phyloP scores from a whole-genome alignment of 2,329 filamentous ascomycete species.

The Phialophora chinensis region DNA sequence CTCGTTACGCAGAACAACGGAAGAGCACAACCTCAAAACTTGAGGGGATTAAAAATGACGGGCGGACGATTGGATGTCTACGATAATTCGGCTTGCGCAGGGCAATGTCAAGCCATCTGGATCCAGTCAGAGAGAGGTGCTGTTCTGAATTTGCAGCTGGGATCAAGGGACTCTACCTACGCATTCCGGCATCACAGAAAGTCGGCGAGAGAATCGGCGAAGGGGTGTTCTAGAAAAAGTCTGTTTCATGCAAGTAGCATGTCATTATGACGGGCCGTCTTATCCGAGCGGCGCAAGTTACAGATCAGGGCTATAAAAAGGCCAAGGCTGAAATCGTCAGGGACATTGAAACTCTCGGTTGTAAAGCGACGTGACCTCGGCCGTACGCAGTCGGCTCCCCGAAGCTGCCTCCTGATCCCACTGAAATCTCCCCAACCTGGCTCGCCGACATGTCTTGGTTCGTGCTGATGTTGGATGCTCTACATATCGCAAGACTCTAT shows the following conservation, averaged over 20 bases:
- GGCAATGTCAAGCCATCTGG: not conserved
- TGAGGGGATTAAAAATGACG: not conserved
- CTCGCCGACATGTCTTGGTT: not conserved
- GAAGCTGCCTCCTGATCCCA: not conserved
- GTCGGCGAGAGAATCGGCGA: not conserved
- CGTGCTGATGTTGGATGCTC: not conserved
- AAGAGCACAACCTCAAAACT: not conserved
- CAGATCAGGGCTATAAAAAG: constrained; percentile 8
- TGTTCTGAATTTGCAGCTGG: not conserved
- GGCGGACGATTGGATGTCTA: not conserved
- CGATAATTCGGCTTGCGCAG: not conserved
- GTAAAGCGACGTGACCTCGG: not conserved
- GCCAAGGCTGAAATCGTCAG: constrained; percentile 17
- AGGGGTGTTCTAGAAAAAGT: not conserved
- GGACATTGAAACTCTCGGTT: constrained; percentile 3
- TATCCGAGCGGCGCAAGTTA: constrained; percentile 1
- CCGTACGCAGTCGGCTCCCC: not conserved
- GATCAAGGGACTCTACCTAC: not conserved
- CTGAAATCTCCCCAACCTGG: not conserved
- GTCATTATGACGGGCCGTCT: not conserved
- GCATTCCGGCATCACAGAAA: not conserved
- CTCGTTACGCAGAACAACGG: not conserved
- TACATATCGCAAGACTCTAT: not conserved
- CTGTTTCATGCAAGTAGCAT: not conserved
- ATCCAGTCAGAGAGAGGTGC: not conserved